Evolutionary conservation across 768 basidiomycete genomes (phyloP).

Genomic region (Terana coerulea): DNA sequence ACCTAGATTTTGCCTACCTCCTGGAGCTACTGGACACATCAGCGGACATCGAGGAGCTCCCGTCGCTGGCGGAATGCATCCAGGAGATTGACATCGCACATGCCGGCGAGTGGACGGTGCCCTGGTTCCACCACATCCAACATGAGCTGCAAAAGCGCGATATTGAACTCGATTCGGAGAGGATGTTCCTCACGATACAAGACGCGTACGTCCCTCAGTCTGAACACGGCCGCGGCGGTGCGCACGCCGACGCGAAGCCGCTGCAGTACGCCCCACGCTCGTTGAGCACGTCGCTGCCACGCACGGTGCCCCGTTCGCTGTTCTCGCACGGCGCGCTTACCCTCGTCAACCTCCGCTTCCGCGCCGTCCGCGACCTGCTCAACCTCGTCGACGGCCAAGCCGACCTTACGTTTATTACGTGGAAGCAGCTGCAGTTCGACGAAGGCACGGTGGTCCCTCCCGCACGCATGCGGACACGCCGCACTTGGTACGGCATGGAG

Average conservation of each 20-base stretch:
- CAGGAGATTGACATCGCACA: not conserved
- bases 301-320: not conserved
- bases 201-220: not conserved
- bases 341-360: slow-evolving; percentile 1
- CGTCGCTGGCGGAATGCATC: not conserved
- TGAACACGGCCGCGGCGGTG: not conserved
- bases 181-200: not conserved
- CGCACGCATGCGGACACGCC: not conserved
- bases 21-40: not conserved
- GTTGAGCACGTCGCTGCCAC: not conserved
- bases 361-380: not conserved
- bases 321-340: not conserved
- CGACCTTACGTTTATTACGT: not conserved
- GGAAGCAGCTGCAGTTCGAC: not conserved
- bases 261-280: not conserved
- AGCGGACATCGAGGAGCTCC: not conserved
- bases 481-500: not conserved
- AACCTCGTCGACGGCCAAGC: not conserved
- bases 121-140: not conserved
- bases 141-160: not conserved
- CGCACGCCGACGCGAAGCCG: too few species aligned
- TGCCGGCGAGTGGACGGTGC: not conserved
- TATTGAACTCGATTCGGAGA: not conserved
- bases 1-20: not conserved
- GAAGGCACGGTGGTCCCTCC: not conserved